Conservation (phyloP, 2,329 filamentous ascomycete species). For the Monascus ruber region DNA sequence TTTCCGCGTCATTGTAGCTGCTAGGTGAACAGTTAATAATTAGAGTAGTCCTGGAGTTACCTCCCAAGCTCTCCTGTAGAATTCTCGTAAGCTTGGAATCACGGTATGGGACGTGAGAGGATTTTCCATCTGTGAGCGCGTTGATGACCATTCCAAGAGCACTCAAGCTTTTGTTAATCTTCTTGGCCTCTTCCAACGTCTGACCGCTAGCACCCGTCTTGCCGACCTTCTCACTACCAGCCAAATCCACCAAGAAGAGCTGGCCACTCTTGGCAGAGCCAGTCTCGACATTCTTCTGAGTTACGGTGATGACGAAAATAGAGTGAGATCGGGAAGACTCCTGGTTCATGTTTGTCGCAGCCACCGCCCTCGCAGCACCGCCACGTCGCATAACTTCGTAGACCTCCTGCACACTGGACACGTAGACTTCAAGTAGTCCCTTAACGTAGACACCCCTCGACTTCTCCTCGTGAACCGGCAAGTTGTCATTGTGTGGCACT, state of each 20-base stretch:
- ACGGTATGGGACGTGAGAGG: conserved; percentile 87
- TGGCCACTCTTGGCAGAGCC: conserved; percentile 93
- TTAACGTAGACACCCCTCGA: conserved; percentile 94
- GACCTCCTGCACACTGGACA: conserved; percentile 88
- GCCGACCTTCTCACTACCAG: conserved; percentile 95
- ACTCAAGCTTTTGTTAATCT: conserved; percentile 99
- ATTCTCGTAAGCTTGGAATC: conserved; percentile 97
- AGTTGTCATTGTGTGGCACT: conserved; percentile 84
- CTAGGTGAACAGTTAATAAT: conserved; percentile 99
- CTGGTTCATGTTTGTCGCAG: conserved; percentile 98
- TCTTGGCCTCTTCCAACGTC: conserved; percentile 95
- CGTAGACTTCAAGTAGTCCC: conserved; percentile 86
- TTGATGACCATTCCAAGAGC: conserved; percentile 99
- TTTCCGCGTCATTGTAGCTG: conserved; percentile 96
- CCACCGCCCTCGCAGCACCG: conserved; percentile 78
- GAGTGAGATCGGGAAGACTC: conserved; percentile 97
- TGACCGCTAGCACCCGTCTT: conserved; percentile 97
- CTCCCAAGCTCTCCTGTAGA: conserved; percentile 89
- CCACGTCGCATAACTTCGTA: conserved; percentile 94
- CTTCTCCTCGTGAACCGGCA: conserved; percentile 97
- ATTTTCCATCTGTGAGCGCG: conserved; percentile 91
- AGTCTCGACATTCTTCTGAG: conserved; percentile 94
- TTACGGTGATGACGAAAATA: conserved; percentile 93
- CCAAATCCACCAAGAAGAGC: conserved; percentile 94
- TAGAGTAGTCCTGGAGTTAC: conserved; percentile 94